Evolutionary conservation across 148 eudicot genomes (phyloP).

Genomic region (Agrostemma githago): DNA sequence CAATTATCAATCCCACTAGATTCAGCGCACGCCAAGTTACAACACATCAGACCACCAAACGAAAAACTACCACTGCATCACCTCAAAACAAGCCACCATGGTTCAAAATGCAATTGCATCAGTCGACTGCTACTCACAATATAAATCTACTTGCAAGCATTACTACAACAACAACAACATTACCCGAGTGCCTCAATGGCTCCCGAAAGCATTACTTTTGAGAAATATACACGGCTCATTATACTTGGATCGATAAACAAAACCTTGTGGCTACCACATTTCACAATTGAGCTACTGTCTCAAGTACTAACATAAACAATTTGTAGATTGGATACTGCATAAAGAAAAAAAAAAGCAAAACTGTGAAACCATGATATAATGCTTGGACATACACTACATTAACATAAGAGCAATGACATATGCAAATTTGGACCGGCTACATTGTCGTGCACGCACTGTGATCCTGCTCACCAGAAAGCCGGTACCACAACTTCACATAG

Average conservation of each 20-base stretch:
- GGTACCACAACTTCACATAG: background rate
- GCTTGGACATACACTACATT: background rate
- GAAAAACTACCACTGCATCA: background rate
- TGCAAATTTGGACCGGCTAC: background rate
- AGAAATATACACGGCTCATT: background rate
- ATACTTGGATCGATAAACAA: background rate
- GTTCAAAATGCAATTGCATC: background rate
- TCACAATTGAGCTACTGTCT: conserved; percentile 1
- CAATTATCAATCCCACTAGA: background rate
- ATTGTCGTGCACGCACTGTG: background rate
- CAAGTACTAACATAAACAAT: background rate
- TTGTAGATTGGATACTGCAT: background rate
- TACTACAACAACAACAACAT: background rate
- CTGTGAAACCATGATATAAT: background rate
- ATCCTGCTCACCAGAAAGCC: background rate
- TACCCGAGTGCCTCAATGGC: background rate
- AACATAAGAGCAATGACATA: background rate
- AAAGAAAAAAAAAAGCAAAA: background rate
- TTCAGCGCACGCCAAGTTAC: conserved; percentile 2
- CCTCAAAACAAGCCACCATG: background rate
- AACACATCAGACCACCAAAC: background rate
- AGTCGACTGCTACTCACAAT: background rate
- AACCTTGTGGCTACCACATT: background rate
- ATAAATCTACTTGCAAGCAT: too few relatives aligned
- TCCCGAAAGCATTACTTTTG: background rate